Evolutionary conservation across 2,329 filamentous ascomycete species (phyloP), one percentile per base, ranked within the genome.

Genomic region (Cladosporium sp.): DNA sequence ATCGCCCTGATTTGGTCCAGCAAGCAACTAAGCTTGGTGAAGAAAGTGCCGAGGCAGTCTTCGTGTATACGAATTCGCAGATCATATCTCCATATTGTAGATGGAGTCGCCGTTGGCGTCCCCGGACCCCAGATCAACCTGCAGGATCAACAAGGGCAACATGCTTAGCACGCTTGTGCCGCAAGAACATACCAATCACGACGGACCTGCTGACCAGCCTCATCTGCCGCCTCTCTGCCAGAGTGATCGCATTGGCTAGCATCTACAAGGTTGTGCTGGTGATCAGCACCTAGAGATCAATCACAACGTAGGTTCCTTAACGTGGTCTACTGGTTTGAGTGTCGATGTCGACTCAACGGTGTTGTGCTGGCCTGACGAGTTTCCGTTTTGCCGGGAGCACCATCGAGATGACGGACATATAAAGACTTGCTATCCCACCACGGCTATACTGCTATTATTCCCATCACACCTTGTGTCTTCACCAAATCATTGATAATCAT

Each of bases 401-500:
- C 11, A 34, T 5, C 8, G 2, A 9, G 8, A 34, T 3, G 30
- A 11, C 30, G 7, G 30, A 12, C 30, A 34, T 34, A 34, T 34
- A 34, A 34, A 34, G 7, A 9, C 4, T 9, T 12, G 8, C 30
- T 34, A 34, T 34, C 30, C 8, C 11, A 34, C 30, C 30, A 34
- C 9, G n/a, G n/a, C n/a, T n/a, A n/a, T 3, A 11, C 30, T 34
- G 3, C 11, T 5, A 11, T 12, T 5, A 5, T 34, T 22, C 14
- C 3, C 7, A n/a, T 39, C 3, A 6, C 9, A n/a, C n/a, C 3
- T 5, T 12, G 4, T 8, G 12, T n/a, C n/a, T 15, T 51, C 37
- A 38, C 11, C 8, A 40, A 37, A 30, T 39, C 36, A 36, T 8
- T 38, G n/a, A 19, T 22, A 17, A 50, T 4, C 17, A 70, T 71